phyloP scores from a whole-genome alignment of 306 rosid genomes.

The Boehmeria nivea region DNA sequence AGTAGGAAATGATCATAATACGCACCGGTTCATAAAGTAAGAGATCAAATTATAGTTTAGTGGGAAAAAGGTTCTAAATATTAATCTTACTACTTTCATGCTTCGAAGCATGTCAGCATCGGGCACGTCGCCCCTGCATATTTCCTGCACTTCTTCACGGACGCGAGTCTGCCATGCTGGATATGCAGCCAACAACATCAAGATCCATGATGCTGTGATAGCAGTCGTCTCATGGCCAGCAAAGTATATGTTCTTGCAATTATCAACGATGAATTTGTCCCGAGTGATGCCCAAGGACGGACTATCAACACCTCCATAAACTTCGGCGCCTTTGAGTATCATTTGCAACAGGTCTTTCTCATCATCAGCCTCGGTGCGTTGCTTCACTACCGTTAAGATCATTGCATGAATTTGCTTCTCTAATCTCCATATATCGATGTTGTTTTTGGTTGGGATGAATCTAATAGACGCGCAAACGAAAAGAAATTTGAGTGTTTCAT shows the following conservation, averaged over 20 bases:
- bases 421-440: conserved; percentile 51
- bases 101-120: conserved; percentile 27
- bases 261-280: conserved; percentile 47
- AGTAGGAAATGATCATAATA: not conserved
- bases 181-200: conserved; percentile 25
- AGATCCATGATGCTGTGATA: conserved; percentile 21
- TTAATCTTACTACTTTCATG: conserved; percentile 25
- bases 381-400: conserved; percentile 37
- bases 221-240: conserved; percentile 34
- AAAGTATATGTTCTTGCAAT: conserved; percentile 30
- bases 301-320: conserved; percentile 9
- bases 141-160: conserved; percentile 18
- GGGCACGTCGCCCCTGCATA: conserved; percentile 4
- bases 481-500: not conserved
- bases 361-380: conserved; percentile 23
- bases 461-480: no score
- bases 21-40: not conserved
- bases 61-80: not conserved
- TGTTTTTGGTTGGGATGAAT: conserved; percentile 47
- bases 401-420: conserved; percentile 49
- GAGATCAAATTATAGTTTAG: not conserved
- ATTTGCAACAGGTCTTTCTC: conserved; percentile 67
- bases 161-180: conserved; percentile 36
- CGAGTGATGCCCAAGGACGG: conserved; percentile 14
- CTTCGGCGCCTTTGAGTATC: conserved; percentile 57